phyloP scores from a whole-genome alignment of 2,329 filamentous ascomycete species.

The Bertia moriformis region DNA sequence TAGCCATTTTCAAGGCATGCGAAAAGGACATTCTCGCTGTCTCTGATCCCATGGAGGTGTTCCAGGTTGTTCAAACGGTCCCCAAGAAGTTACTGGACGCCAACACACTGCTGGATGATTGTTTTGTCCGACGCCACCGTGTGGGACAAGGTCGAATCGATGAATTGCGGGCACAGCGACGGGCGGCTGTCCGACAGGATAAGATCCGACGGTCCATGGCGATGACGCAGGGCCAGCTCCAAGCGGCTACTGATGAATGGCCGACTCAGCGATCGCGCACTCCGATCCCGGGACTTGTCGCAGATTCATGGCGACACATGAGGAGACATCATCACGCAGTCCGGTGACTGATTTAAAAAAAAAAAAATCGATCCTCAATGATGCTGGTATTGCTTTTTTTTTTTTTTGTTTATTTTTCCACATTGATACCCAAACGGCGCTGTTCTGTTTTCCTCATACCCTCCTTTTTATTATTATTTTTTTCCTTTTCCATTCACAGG shows the following conservation, averaged over 20 bases:
- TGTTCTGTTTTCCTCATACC: no score
- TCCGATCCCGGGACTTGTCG: constrained; percentile 13
- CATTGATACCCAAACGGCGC: no score
- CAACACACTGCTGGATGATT: constrained; percentile 41
- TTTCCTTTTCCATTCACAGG: no score
- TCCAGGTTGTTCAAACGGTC: constrained; percentile 50
- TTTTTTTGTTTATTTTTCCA: no score
- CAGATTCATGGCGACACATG: constrained; percentile 17
- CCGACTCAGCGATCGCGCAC: constrained; percentile 11
- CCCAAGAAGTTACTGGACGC: constrained; percentile 44
- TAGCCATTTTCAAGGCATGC: constrained; percentile 50
- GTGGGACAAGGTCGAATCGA: constrained; percentile 19
- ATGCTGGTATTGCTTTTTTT: no score
- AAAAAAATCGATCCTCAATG: no score
- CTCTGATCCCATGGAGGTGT: constrained; percentile 48
- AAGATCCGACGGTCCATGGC: constrained; percentile 17
- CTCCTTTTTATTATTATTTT: no score
- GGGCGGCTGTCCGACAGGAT: constrained; percentile 5
- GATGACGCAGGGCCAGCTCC: constrained; percentile 6
- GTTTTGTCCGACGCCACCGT: constrained; percentile 37
- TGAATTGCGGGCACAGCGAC: background rate
- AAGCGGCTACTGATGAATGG: background rate
- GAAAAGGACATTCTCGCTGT: constrained; percentile 41
- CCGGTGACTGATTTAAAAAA: constrained; percentile 3
- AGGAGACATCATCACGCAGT: constrained; percentile 14